These are phyloP conservation scores for Sphaerosporella brunnea DNA, from an alignment of 495 filamentous ascomycete species.

Conservation along the genomic window DNA sequence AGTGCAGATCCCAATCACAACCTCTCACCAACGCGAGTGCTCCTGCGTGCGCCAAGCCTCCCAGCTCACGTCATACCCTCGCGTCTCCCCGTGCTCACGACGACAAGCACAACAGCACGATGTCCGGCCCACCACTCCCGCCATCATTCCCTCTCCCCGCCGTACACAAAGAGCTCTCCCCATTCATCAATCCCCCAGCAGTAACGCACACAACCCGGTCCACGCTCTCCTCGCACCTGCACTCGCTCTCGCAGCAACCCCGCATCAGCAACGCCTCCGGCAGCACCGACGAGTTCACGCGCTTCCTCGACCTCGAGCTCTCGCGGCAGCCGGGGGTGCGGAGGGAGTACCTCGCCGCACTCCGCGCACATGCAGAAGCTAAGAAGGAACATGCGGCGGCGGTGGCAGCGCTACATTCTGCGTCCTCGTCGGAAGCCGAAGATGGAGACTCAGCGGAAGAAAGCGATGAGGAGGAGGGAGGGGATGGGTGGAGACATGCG, in stretches of 20 bases:
- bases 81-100: too few species aligned
- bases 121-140: constrained; percentile 10
- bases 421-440: neutral
- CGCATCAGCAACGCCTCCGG: constrained; percentile 20
- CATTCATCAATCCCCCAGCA: constrained; percentile 13
- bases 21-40: too few species aligned
- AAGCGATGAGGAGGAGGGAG: constrained; percentile 9
- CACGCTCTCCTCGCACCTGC: constrained; percentile 14
- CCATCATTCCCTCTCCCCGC: constrained; percentile 18
- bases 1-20: too few species aligned
- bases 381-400: constrained; percentile 13
- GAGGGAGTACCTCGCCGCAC: constrained; percentile 17
- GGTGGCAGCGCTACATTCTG: constrained; percentile 1
- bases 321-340: constrained; percentile 9
- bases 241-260: constrained; percentile 18
- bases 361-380: constrained; percentile 16
- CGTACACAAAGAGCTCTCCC: constrained; percentile 10
- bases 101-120: neutral
- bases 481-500: constrained; percentile 13
- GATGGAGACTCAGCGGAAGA: constrained; percentile 10
- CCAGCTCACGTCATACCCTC: too few species aligned
- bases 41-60: too few species aligned
- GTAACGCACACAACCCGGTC: constrained; percentile 18
- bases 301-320: constrained; percentile 24
- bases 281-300: constrained; percentile 17